These are phyloP conservation scores for Starmerella roubikii DNA, from an alignment of 805 yeast species.

Conservation along the genomic window DNA sequence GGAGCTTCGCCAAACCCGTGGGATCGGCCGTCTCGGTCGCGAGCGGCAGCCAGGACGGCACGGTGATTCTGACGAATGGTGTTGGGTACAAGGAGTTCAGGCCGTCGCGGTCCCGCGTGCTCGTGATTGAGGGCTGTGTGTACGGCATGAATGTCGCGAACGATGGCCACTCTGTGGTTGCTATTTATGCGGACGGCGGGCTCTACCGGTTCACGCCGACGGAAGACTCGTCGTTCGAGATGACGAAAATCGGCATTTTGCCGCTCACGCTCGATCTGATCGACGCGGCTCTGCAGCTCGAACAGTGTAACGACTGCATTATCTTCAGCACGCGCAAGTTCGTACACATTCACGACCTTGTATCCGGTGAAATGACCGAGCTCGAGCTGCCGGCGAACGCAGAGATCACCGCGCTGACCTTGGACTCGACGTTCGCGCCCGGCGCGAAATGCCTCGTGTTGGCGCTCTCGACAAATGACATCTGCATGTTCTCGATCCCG, in stretches of 20 bases:
- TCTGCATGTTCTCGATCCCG: constrained; percentile 13
- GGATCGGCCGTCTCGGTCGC: constrained; percentile 6
- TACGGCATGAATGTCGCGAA: constrained; percentile 7
- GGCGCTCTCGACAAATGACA: constrained; percentile 5
- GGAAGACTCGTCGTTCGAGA: background rate
- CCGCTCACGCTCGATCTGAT: background rate
- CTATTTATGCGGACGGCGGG: constrained; percentile 6
- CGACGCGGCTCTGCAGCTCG: constrained; percentile 3
- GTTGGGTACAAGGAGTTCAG: background rate
- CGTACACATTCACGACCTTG: constrained; percentile 8
- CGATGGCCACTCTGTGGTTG: constrained; percentile 11
- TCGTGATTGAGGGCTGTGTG: constrained; percentile 11
- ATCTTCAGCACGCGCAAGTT: constrained; percentile 2
- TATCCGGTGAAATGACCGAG: background rate
- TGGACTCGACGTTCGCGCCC: constrained; percentile 9
- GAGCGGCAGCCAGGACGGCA: constrained; percentile 15
- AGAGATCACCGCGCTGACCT: constrained; percentile 8
- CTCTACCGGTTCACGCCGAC: constrained; percentile 1
- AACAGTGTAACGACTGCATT: constrained; percentile 8
- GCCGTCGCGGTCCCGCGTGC: constrained; percentile 3
- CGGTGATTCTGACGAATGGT: constrained; percentile 5
- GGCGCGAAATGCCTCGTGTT: constrained; percentile 10
- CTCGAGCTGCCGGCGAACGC: constrained; percentile 3
- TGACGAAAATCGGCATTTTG: constrained; percentile 1
- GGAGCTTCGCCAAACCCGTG: constrained; percentile 5